phyloP scores from a whole-genome alignment of 495 filamentous ascomycete species.

The Hypomontagnella monticulosa region DNA sequence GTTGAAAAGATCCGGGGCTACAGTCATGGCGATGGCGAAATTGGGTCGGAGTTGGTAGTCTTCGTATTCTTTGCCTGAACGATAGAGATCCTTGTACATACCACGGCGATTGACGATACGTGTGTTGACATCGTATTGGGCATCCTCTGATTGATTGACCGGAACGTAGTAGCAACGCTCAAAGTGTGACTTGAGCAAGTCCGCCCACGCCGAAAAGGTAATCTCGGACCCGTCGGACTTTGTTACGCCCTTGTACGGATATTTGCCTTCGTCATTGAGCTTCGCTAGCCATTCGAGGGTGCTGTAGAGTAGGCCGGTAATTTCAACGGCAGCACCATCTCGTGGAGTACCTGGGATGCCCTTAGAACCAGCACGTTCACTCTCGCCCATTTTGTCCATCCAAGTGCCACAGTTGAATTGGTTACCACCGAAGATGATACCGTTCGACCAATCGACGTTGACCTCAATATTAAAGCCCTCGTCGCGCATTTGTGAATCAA shows the following conservation, averaged over 20 bases:
- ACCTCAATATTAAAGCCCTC: conserved; percentile 93
- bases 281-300: conserved; percentile 79
- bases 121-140: conserved; percentile 80
- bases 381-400: conserved; percentile 99
- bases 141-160: conserved; percentile 69
- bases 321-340: conserved; percentile 95
- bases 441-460: conserved; percentile 90
- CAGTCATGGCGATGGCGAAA: conserved; percentile 95
- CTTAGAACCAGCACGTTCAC: conserved; percentile 86
- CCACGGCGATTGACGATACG: conserved; percentile 84
- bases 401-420: conserved; percentile 97
- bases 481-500: conserved; percentile 93
- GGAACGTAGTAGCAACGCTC: conserved; percentile 92
- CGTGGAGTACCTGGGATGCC: conserved; percentile 95
- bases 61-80: conserved; percentile 91
- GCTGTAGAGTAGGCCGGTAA: conserved; percentile 91
- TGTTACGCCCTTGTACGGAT: conserved; percentile 75
- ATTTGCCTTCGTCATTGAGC: conserved; percentile 72
- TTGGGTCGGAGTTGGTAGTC: conserved; percentile 97
- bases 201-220: conserved; percentile 82
- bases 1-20: conserved; percentile 87
- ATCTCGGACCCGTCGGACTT: conserved; percentile 67
- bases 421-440: conserved; percentile 92
- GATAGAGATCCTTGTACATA: conserved; percentile 97
- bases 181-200: conserved; percentile 83